Conservation (phyloP, 2,329 filamentous ascomycete species). For the Neurospora sp. region DNA sequence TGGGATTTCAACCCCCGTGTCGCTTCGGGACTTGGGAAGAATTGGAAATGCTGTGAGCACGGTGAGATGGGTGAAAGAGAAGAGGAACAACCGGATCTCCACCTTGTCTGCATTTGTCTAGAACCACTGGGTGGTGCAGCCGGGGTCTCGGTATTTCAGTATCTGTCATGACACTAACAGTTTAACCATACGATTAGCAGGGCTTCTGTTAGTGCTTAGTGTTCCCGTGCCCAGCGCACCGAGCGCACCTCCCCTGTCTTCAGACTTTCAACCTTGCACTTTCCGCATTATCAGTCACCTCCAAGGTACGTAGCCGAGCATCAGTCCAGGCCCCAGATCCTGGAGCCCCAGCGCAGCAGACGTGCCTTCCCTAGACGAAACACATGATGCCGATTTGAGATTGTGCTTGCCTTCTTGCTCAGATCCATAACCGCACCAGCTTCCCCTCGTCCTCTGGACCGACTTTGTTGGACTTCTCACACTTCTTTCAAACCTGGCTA, state of each 20-base stretch:
- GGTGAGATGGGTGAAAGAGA: neutral
- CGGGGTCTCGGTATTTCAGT: neutral
- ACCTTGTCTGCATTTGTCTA: neutral
- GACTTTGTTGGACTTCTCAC: neutral
- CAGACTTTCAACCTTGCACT: neutral
- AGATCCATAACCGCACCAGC: neutral
- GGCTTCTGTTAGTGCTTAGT: neutral
- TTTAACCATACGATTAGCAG: neutral
- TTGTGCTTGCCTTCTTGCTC: neutral
- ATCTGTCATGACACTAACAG: neutral
- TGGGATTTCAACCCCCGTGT: neutral
- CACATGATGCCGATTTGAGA: neutral
- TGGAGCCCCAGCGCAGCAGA: neutral
- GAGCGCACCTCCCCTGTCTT: neutral
- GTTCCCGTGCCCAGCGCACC: neutral
- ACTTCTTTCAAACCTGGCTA: neutral
- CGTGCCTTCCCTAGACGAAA: neutral
- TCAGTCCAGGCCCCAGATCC: neutral
- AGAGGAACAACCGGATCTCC: neutral
- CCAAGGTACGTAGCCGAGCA: neutral
- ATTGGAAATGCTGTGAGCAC: neutral
- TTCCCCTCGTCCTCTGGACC: neutral
- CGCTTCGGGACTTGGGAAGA: neutral
- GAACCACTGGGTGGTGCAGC: neutral
- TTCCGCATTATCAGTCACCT: neutral